These are phyloP conservation scores for Albatrellus ellisii DNA, from an alignment of 768 basidiomycete species.

Conservation along the genomic window DNA sequence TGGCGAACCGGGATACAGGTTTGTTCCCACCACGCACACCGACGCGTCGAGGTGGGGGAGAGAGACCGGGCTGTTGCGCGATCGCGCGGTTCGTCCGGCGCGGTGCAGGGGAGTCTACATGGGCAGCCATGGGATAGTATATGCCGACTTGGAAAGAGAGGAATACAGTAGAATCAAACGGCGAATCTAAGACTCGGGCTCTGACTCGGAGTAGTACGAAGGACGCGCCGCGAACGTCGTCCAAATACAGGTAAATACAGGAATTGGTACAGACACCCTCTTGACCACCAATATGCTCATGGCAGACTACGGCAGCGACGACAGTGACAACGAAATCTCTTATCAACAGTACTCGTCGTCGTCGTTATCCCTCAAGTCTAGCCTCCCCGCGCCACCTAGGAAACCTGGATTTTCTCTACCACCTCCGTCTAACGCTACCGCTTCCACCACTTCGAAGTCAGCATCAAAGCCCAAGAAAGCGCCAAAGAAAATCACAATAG, in stretches of 20 bases:
- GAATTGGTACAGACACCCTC: background rate
- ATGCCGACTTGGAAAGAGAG: background rate
- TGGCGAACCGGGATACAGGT: constrained; percentile 29
- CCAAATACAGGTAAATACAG: background rate
- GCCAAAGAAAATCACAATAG: constrained; percentile 52
- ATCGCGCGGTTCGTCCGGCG: constrained; percentile 11
- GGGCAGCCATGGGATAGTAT: background rate
- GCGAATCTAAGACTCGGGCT: no score
- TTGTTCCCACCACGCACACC: constrained; percentile 19
- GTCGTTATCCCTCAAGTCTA: constrained; percentile 10
- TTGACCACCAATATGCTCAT: constrained; percentile 41
- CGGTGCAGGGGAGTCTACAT: constrained; percentile 10
- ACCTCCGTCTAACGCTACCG: constrained; percentile 17
- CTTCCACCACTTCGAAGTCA: constrained; percentile 14
- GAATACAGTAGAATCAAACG: background rate
- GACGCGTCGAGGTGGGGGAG: constrained; percentile 17
- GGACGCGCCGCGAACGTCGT: constrained; percentile 5
- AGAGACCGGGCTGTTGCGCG: constrained; percentile 14
- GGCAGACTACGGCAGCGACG: constrained; percentile 65
- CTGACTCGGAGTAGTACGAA: no score
- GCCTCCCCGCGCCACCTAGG: constrained; percentile 18
- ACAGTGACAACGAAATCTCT: constrained; percentile 35
- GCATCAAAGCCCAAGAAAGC: constrained; percentile 33
- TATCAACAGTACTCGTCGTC: constrained; percentile 4
- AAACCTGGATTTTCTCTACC: constrained; percentile 24